These are phyloP conservation scores for Triticum aestivum DNA, from an alignment of 176 grass and related monocot species.

Conservation along the genomic window IWGSC_CS_RefSeq_v2.1 NC_057798.1:655926371-655926870, in stretches of 20 bases:
- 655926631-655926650: slow-evolving; percentile 89
- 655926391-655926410: neutral
- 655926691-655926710: neutral
- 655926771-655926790: slow-evolving; percentile 73
- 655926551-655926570: neutral
- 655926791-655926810: slow-evolving; percentile 97
- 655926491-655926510: slow-evolving; percentile 87
- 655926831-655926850: slow-evolving; percentile 81
- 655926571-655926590: neutral
- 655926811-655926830: slow-evolving; percentile 96
- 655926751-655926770: slow-evolving; percentile 43
- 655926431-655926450: slow-evolving; percentile 65
- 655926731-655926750: slow-evolving; percentile 16
- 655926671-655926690: slow-evolving; percentile 83
- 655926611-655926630: slow-evolving; percentile 89
- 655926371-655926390: slow-evolving; percentile 18
- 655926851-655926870: neutral
- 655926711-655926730: slow-evolving; percentile 5
- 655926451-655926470: slow-evolving; percentile 69
- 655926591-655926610: slow-evolving; percentile 70
- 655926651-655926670: slow-evolving; percentile 99
- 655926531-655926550: slow-evolving; percentile 20
- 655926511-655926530: slow-evolving; percentile 98
- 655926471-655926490: slow-evolving; percentile 89
- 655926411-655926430: neutral